These are phyloP conservation scores for Venturia asperata DNA, from an alignment of 2,329 filamentous ascomycete species.

Conservation along the genomic window DNA sequence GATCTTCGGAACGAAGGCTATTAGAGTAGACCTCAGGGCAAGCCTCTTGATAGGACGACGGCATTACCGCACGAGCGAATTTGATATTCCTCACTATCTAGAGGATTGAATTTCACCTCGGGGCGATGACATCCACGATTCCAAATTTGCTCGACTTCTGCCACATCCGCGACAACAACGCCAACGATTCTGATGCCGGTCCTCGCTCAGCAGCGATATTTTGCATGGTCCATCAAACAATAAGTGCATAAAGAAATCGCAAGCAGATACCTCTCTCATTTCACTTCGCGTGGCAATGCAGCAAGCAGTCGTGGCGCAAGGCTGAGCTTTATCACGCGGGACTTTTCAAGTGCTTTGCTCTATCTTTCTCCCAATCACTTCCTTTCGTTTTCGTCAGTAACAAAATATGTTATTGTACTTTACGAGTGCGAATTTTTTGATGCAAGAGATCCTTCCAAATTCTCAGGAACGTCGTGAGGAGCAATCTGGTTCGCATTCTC, in stretches of 20 bases:
- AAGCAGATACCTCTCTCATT: not conserved
- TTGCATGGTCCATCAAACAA: not conserved
- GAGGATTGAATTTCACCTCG: too few species aligned
- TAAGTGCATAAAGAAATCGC: not conserved
- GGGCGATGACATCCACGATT: too few species aligned
- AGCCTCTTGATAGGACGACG: too few species aligned
- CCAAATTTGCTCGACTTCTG: not conserved
- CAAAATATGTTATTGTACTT: not conserved
- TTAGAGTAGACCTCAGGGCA: not conserved
- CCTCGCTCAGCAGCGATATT: not conserved
- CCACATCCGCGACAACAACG: not conserved
- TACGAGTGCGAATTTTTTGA: not conserved
- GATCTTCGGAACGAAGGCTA: not conserved
- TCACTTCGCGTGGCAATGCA: not conserved
- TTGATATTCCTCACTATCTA: too few species aligned
- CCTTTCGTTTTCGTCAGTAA: not conserved
- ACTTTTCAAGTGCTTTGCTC: not conserved
- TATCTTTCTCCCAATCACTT: not conserved
- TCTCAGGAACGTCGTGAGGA: not conserved
- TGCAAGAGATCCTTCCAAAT: not conserved
- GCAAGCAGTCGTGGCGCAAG: not conserved
- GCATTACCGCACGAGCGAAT: too few species aligned
- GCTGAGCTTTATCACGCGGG: not conserved
- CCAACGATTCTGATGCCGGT: not conserved
- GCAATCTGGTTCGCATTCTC: not conserved